phyloP scores from a whole-genome alignment of 73 alveolate genomes.

The Urostyla sp. region DNA sequence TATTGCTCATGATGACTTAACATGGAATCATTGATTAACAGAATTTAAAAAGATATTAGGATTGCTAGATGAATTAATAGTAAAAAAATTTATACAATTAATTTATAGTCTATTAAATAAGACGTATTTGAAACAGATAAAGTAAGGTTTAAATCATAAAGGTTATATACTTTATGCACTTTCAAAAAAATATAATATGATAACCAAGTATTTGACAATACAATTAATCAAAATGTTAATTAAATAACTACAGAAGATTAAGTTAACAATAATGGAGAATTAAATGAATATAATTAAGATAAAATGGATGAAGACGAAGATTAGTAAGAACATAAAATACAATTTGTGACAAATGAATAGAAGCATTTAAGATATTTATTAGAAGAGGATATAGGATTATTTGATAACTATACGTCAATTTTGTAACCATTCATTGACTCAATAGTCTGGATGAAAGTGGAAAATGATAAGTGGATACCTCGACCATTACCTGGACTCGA shows the following conservation, averaged over 20 bases:
- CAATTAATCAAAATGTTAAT: no score
- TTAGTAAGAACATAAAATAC: background rate
- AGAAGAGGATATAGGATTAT: constrained; percentile 30
- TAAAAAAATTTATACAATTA: background rate
- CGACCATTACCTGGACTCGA: constrained; percentile 60
- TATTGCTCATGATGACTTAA: constrained; percentile 16
- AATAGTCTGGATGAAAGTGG: constrained; percentile 57
- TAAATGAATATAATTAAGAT: background rate
- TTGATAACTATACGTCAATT: constrained; percentile 37
- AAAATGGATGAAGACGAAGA: background rate
- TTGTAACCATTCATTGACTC: constrained; percentile 10
- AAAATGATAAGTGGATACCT: constrained; percentile 50
- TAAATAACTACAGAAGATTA: background rate
- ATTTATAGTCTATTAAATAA: background rate
- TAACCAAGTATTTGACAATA: background rate
- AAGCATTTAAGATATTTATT: background rate
- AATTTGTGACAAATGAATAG: background rate
- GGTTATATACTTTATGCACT: constrained; percentile 23
- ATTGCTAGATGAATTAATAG: constrained; percentile 12
- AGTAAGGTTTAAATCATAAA: background rate
- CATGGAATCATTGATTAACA: constrained; percentile 34
- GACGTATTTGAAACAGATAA: constrained; percentile 34
- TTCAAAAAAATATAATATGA: background rate
- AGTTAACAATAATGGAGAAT: background rate
- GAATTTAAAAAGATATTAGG: constrained; percentile 19